Evolutionary conservation across 306 rosid genomes (phyloP).

Genomic region (Rosa multiflora): DNA sequence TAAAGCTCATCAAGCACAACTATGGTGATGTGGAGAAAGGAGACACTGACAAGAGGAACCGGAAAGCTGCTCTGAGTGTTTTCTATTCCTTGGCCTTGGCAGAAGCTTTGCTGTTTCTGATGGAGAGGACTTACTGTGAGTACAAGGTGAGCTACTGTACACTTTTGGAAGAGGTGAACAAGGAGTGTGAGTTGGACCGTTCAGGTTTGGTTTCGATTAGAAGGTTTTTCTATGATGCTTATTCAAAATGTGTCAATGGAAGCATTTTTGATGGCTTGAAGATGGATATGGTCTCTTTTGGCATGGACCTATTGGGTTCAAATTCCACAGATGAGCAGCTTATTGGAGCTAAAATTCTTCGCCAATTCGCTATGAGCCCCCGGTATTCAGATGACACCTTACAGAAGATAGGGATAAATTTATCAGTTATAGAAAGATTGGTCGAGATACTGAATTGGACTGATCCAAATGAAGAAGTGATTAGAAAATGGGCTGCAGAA

Average conservation of each 20-base stretch:
- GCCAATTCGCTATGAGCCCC: slow-evolving; percentile 46
- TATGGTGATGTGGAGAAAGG: slow-evolving; percentile 81
- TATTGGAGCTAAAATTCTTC: slow-evolving; percentile 72
- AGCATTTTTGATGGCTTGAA: slow-evolving; percentile 92
- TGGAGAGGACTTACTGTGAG: slow-evolving; percentile 84
- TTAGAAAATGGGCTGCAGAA: slow-evolving; percentile 77
- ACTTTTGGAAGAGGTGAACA: slow-evolving; percentile 65
- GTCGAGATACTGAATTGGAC: slow-evolving; percentile 98
- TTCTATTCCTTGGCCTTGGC: slow-evolving; percentile 83
- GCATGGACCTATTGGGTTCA: slow-evolving; percentile 76
- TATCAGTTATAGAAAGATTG: slow-evolving; percentile 67
- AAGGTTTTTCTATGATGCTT: slow-evolving; percentile 91
- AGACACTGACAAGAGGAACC: slow-evolving; percentile 75
- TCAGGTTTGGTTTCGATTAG: slow-evolving; percentile 61
- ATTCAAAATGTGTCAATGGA: slow-evolving; percentile 81
- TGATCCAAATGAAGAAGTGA: slow-evolving; percentile 74
- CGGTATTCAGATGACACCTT: slow-evolving; percentile 73
- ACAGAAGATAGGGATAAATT: slow-evolving; percentile 76
- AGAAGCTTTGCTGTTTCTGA: slow-evolving; percentile 80
- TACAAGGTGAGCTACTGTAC: slow-evolving; percentile 63
- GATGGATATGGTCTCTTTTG: slow-evolving; percentile 89
- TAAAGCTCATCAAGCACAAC: slow-evolving; percentile 60
- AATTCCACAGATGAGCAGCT: slow-evolving; percentile 89
- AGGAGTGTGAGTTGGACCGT: slow-evolving; percentile 70
- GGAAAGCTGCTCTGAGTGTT: slow-evolving; percentile 63